Conservation (phyloP, 2,329 filamentous ascomycete genomes). For the Colletotrichum sp. region DNA sequence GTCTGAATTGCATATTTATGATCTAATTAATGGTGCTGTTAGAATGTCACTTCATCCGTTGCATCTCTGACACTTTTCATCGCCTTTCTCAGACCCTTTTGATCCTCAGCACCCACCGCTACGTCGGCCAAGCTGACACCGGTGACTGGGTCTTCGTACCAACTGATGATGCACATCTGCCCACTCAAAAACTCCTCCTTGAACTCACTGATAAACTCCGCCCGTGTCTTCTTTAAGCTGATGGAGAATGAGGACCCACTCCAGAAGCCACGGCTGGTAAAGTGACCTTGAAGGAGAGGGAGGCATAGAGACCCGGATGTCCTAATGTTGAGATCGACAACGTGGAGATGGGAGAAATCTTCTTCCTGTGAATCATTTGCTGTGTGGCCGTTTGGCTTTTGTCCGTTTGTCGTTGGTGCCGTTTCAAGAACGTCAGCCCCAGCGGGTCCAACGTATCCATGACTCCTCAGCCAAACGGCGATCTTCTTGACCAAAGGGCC, state of each 20-base stretch:
- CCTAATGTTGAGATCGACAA: slow-evolving; percentile 39
- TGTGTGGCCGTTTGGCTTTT: not conserved
- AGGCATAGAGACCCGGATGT: slow-evolving; percentile 35
- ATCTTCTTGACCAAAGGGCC: slow-evolving; percentile 24
- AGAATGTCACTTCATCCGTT: slow-evolving; percentile 35
- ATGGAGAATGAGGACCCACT: slow-evolving; percentile 34
- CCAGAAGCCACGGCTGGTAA: slow-evolving; percentile 28
- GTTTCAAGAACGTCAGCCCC: slow-evolving; percentile 38
- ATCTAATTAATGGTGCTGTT: not conserved
- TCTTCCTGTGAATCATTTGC: not conserved
- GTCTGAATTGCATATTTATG: not conserved
- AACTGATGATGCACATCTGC: slow-evolving; percentile 33
- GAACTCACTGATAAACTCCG: slow-evolving; percentile 31
- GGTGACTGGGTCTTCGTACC: slow-evolving; percentile 34
- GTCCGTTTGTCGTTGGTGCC: slow-evolving; percentile 1
- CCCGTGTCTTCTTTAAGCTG: slow-evolving; percentile 22
- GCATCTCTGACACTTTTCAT: slow-evolving; percentile 29
- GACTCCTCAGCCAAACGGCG: slow-evolving; percentile 29
- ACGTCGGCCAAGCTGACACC: slow-evolving; percentile 33
- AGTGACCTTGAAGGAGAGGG: slow-evolving; percentile 32
- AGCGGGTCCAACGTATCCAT: slow-evolving; percentile 36
- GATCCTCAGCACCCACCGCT: slow-evolving; percentile 32
- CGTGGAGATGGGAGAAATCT: slow-evolving; percentile 23
- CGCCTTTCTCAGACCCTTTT: slow-evolving; percentile 21
- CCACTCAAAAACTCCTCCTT: slow-evolving; percentile 27